Percentiles rank a stretch among this genome's conserved stretches.
phyloP scores from a whole-genome alignment of 805 yeast genomes.

The Myxozyma kluyveri region DNA sequence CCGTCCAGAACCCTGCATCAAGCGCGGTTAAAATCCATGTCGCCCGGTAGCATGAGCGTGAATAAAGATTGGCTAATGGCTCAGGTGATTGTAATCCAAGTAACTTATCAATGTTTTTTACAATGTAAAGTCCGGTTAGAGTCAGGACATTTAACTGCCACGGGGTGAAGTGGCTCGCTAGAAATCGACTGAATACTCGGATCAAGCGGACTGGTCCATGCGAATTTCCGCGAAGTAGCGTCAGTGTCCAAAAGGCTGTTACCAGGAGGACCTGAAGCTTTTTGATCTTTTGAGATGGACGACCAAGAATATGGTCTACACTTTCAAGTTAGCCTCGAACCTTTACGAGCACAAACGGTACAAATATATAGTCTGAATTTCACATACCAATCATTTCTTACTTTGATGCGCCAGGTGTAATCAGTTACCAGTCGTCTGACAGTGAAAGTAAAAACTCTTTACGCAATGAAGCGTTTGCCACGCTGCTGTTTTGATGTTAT shows the following conservation, averaged over 20 bases:
- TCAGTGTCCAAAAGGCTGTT: conserved; percentile 31
- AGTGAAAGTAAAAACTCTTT: no score
- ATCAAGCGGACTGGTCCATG: conserved; percentile 33
- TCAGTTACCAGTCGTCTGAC: no score
- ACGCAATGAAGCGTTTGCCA: no score
- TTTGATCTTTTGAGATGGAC: conserved; percentile 34
- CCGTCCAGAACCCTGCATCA: conserved; percentile 39
- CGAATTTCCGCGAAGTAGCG: conserved; percentile 32
- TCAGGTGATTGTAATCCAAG: conserved; percentile 34
- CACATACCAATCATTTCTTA: no score
- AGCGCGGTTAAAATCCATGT: conserved; percentile 36
- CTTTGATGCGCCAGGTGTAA: no score
- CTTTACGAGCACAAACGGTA: no score
- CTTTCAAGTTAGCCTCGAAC: no score
- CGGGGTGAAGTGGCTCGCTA: conserved; percentile 31
- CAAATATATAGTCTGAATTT: no score
- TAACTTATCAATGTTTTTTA: conserved; percentile 35
- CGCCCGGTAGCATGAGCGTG: conserved; percentile 33
- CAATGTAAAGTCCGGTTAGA: conserved; percentile 33
- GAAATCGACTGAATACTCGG: conserved; percentile 20
- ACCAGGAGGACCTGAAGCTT: conserved; percentile 33
- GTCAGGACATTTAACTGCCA: conserved; percentile 37
- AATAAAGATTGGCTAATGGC: conserved; percentile 33
- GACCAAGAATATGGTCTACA: conserved; percentile 33
- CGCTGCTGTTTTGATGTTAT: no score